phyloP scores from a whole-genome alignment of 257 asterid species.

The Rubia yunnanensis region DNA sequence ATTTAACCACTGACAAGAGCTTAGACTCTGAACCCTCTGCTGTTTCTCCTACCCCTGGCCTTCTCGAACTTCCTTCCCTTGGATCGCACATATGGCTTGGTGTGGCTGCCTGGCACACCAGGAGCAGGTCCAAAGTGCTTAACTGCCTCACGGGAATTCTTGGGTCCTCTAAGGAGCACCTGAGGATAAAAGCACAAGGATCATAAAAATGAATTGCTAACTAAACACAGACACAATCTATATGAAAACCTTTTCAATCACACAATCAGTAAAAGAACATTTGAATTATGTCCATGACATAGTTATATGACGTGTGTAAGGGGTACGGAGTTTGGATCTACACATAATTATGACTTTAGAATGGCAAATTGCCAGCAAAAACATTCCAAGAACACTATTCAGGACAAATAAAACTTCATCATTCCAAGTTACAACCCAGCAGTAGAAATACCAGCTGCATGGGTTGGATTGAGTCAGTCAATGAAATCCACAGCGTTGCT shows the following conservation, averaged over 20 bases:
- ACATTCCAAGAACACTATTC: too few relatives aligned
- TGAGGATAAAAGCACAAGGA: constrained; percentile 12
- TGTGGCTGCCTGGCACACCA: constrained; percentile 96
- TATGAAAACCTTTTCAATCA: not conserved
- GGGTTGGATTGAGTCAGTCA: too few relatives aligned
- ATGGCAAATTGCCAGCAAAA: too few relatives aligned
- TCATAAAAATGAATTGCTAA: not conserved
- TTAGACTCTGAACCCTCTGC: constrained; percentile 76
- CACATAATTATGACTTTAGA: too few relatives aligned
- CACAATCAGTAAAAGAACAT: not conserved
- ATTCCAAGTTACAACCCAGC: too few relatives aligned
- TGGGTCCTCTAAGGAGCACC: constrained; percentile 83
- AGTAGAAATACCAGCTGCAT: too few relatives aligned
- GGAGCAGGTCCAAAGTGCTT: constrained; percentile 99
- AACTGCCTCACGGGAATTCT: constrained; percentile 90
- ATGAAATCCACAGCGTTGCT: too few relatives aligned
- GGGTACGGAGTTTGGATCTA: not conserved
- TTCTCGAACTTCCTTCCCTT: constrained; percentile 92
- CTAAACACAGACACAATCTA: not conserved
- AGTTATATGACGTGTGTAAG: not conserved
- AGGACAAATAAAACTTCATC: too few relatives aligned
- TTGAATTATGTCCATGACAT: too few relatives aligned
- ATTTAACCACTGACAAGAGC: constrained; percentile 7
- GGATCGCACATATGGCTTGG: constrained; percentile 86
- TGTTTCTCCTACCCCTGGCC: constrained; percentile 80